Conservation (phyloP, 2,329 filamentous ascomycete species). For the Didymella keratinophila region DNA sequence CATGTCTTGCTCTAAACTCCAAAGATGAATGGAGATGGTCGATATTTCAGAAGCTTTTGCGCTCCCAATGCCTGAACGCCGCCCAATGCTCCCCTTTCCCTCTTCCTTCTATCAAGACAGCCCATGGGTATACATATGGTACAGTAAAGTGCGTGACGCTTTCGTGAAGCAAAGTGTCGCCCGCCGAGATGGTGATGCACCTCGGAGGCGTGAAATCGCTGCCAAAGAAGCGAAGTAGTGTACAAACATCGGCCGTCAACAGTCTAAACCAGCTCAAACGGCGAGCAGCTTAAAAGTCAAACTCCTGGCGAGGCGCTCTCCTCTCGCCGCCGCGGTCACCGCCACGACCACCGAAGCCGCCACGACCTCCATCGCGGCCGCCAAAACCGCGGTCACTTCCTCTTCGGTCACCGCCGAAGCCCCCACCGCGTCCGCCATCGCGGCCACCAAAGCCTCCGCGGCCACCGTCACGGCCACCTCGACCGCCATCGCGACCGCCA, state of each 20-base stretch:
- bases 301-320: constrained; percentile 23
- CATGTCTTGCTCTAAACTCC: constrained; percentile 7
- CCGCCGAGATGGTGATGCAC: no score
- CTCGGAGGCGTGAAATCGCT: no score
- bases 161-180: neutral
- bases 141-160: constrained; percentile 24
- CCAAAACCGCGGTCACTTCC: constrained; percentile 23
- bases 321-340: constrained; percentile 15
- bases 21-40: constrained; percentile 19
- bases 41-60: constrained; percentile 10
- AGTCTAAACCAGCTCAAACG: neutral
- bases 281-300: constrained; percentile 10
- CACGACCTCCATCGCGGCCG: neutral
- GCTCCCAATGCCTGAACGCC: constrained; percentile 15
- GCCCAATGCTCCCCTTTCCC: constrained; percentile 14
- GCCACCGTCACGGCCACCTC: constrained; percentile 22
- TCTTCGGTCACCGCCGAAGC: constrained; percentile 12
- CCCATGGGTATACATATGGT: constrained; percentile 29
- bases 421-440: constrained; percentile 29
- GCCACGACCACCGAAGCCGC: constrained; percentile 24
- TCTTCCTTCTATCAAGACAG: constrained; percentile 25
- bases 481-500: constrained; percentile 11
- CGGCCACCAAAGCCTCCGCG: constrained; percentile 26
- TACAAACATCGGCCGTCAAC: constrained; percentile 16
- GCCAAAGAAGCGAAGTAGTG: constrained; percentile 11